Evolutionary conservation across 1,139 yeast genomes (phyloP).

Genomic region (Barnettozyma hawaiiensis): DNA sequence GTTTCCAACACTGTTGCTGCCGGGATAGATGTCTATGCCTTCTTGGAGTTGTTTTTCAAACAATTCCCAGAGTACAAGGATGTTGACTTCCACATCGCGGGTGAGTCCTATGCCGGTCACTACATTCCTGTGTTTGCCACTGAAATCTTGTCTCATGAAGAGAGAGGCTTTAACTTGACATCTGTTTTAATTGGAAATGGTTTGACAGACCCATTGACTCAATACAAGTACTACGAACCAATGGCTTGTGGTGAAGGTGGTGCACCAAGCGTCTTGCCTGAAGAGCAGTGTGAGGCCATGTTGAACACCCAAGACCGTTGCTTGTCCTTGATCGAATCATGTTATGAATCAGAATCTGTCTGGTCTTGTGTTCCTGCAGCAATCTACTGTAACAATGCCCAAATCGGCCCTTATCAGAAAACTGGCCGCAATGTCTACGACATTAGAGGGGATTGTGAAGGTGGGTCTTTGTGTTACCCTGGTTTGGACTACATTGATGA

Average conservation of each 20-base stretch:
- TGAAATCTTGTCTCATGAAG: constrained; percentile 74
- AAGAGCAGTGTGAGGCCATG: constrained; percentile 79
- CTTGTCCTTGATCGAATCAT: constrained; percentile 67
- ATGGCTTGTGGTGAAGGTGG: constrained; percentile 99
- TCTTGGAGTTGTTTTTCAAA: constrained; percentile 82
- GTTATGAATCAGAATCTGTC: constrained; percentile 73
- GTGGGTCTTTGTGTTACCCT: constrained; percentile 71
- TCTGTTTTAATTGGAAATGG: constrained; percentile 96
- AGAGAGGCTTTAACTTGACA: constrained; percentile 76
- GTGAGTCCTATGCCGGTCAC: constrained; percentile 98
- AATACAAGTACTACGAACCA: constrained; percentile 84
- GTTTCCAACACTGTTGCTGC: constrained; percentile 83
- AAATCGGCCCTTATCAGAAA: constrained; percentile 80
- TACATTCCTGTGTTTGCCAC: constrained; percentile 91
- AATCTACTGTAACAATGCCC: constrained; percentile 83
- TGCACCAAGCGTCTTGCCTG: constrained; percentile 66
- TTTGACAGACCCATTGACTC: constrained; percentile 86
- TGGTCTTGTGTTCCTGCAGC: constrained; percentile 94
- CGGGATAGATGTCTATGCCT: constrained; percentile 88
- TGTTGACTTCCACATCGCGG: constrained; percentile 87
- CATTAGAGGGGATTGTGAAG: constrained; percentile 81
- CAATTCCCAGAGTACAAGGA: constrained; percentile 80
- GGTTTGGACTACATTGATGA: constrained; percentile 60
- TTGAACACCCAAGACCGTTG: constrained; percentile 73
- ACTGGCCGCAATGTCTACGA: constrained; percentile 95